Evolutionary conservation across 495 filamentous ascomycete genomes (phyloP), one percentile per base, ranked within the genome.

Genomic region (Daldinia concentrica): DNA sequence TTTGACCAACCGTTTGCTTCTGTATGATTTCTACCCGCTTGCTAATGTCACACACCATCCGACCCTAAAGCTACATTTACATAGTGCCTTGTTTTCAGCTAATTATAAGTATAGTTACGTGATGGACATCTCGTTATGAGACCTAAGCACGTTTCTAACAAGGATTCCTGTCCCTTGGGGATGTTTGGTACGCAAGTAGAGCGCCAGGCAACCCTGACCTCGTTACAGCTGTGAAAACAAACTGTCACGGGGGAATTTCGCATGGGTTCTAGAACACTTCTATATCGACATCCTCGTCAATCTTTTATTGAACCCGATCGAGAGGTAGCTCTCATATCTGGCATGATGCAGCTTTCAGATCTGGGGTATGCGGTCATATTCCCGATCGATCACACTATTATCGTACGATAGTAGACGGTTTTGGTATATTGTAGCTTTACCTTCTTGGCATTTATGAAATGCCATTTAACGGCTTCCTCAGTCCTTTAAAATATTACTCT

Each of bases 381-480:
- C 58, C 69, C 43, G 60, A 64, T 72, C 60, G 45, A 68, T 72
- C 64, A 32, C 48, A 57, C 50, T 30, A 72, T 52, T 60, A 68
- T 72, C 62, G 63, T 66, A 68, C 26, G 58, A 67, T 67, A 52
- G 54, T 67, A 45, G 43, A 60, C 45, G 36, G 55, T 29, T 48
- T 56, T 61, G 4, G 62, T 58, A 51, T 34, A 37, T 37, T 51
- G n/a, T 60, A 41, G 8, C 1, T 63, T 55, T 54, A 12, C 45
- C 32, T 48, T 37, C 62, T 71, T 71, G 68, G 68, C 68, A 65
- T 51, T 29, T 22, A 48, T 36, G 32, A 22, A 50, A 51, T 65
- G 19, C 3, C 5, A 29, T 54, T 15, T 37, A 6, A n/a, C 32
- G 12, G 17, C 32, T 24, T 19, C 8, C 15, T 26, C 39, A 0